Evolutionary conservation across 371 early-diverging fungal species (phyloP).

Genomic region (Saksenaea vasiformis): DNA sequence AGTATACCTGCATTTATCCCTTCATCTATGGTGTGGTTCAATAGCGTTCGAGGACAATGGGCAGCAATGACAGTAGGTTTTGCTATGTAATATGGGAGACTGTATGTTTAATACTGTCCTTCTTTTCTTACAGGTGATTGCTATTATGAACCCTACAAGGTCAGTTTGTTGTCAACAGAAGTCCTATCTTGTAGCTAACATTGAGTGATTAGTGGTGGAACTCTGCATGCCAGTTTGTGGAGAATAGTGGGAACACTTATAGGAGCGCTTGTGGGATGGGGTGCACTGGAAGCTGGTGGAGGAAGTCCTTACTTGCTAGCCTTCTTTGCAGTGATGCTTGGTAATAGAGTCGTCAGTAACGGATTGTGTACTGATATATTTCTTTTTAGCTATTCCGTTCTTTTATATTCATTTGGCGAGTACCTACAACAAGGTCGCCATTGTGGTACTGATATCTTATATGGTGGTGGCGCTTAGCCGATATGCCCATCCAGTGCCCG

Average conservation of each 20-base stretch:
- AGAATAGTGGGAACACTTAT: slow-evolving; percentile 57
- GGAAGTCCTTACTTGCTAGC: slow-evolving; percentile 55
- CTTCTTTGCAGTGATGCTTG: slow-evolving; percentile 53
- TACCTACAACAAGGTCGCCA: slow-evolving; percentile 46
- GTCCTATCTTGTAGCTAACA: neutral
- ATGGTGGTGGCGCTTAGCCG: slow-evolving; percentile 44
- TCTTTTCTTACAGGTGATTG: slow-evolving; percentile 40
- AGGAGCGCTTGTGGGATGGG: slow-evolving; percentile 55
- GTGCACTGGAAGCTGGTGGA: slow-evolving; percentile 47
- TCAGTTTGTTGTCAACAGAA: neutral
- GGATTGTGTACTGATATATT: neutral
- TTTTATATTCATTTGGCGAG: slow-evolving; percentile 52
- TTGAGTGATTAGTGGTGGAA: slow-evolving; percentile 45
- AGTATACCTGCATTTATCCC: slow-evolving; percentile 54
- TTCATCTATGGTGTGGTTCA: slow-evolving; percentile 38
- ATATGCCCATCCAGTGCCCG: slow-evolving; percentile 28
- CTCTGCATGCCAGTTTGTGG: slow-evolving; percentile 54
- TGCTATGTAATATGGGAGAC: neutral
- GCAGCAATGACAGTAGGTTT: slow-evolving; percentile 41
- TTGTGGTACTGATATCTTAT: slow-evolving; percentile 46
- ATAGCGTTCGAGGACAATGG: slow-evolving; percentile 59
- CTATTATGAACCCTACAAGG: slow-evolving; percentile 63
- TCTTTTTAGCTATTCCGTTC: slow-evolving; percentile 38
- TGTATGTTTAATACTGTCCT: neutral
- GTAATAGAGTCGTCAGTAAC: slow-evolving; percentile 27